These are phyloP conservation scores for Roridomyces roridus DNA, from an alignment of 768 basidiomycete genomes.

Conservation along the genomic window DNA sequence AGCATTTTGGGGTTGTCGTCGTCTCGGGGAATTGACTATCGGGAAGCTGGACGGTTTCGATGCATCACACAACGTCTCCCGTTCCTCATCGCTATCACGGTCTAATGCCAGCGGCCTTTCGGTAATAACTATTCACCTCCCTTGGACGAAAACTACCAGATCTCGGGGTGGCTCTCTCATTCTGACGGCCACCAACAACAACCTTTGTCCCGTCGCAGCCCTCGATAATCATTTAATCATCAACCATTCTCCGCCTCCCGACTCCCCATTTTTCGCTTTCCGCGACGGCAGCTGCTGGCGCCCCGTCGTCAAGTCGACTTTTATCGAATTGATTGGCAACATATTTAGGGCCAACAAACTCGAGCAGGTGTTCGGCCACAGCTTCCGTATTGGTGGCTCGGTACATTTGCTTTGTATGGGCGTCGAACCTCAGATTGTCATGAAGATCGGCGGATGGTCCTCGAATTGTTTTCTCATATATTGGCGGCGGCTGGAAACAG, in stretches of 20 bases:
- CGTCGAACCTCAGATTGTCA: conserved; percentile 29
- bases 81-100: background rate
- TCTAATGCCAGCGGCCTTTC: background rate
- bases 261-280: background rate
- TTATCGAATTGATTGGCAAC: conserved; percentile 1
- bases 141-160: too few species aligned
- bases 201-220: conserved; percentile 30
- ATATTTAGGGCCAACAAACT: too few species aligned
- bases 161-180: too few species aligned
- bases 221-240: conserved; percentile 24
- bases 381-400: too few species aligned
- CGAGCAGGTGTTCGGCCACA: too few species aligned
- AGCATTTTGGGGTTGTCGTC: too few species aligned
- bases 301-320: background rate
- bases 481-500: too few species aligned
- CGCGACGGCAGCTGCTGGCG: background rate
- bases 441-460: conserved; percentile 28
- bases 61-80: conserved; percentile 3
- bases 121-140: too few species aligned
- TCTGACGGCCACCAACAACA: conserved; percentile 22
- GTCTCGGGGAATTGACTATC: too few species aligned
- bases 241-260: conserved; percentile 3
- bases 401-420: too few species aligned
- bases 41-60: too few species aligned
- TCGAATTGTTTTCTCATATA: conserved; percentile 29